Base-by-base conservation (phyloP, 1,284 basidiomycete genomes). In the Xerocomus minutiporus region DNA sequence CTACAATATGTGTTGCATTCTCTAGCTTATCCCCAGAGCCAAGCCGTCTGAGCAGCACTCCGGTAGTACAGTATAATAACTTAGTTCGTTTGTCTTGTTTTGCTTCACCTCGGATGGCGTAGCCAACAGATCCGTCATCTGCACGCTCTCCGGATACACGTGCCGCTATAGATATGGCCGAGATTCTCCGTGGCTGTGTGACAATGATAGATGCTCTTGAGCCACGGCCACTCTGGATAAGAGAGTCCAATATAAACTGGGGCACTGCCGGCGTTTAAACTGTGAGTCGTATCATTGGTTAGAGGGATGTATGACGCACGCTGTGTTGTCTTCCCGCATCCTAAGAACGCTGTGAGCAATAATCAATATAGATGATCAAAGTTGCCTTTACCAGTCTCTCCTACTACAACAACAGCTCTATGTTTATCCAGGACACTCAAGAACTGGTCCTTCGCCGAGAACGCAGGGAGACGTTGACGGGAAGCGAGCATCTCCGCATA, bases 51-150 rank as follows among this genome's bases (percentile, higher is more conserved):
- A 97, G 77, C 1, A 95, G 81, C 36, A 97, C 88, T 73, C 94
- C 95, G 4, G 93, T 97, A 0, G 94, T 97, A 63, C 93, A 93
- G 65, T 97, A 97, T 15, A 96, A 72, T 7, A 97, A 70, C 59
- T 89, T 86, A 1, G 91, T 93, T 34, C 78, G 77, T 20, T 75
- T 73, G 6, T 74, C 75, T 28, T 85, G 80, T 55, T 83, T 88
- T 32, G 82, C 83, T 70, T 97, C 93, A n/a, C 95, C 94, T 50
- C 93, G 82, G 55, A 97, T 94, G 1, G 88, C 84, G 63, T 97
- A 97, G 1, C 93, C 92, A 23, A 95, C 88, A 7, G 88, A 87
- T 11, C 84, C 86, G 56, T 93, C 90, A 57, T 94, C 86, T 20
- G 87, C 73, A 3, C 93, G 81, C 68, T 97, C 94, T 38, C 86